phyloP scores from a whole-genome alignment of 139 green algal species.

The Chlamydomonas asymmetrica region DNA sequence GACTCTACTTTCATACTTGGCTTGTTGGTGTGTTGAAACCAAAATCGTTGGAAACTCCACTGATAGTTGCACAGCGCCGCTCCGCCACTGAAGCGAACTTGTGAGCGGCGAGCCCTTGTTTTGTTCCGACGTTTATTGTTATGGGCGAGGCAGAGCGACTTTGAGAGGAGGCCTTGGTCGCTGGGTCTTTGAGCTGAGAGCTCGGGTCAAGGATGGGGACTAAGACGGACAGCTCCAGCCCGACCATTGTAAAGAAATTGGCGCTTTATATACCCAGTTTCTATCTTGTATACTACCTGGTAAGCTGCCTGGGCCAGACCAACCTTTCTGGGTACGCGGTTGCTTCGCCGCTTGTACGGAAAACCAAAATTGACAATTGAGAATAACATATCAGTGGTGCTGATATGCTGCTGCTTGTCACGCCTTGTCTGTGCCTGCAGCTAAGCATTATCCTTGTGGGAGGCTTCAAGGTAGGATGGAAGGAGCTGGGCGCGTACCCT shows the following conservation, averaged over 20 bases:
- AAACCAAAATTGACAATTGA: neutral
- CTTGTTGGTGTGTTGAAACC: too few species aligned
- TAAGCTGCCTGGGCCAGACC: neutral
- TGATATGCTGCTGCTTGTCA: neutral
- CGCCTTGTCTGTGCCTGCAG: neutral
- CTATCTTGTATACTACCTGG: slow-evolving; percentile 51
- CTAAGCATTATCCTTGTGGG: slow-evolving; percentile 37
- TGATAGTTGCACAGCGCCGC: too few species aligned
- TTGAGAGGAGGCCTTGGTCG: too few species aligned
- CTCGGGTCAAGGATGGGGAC: too few species aligned
- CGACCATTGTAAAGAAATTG: slow-evolving; percentile 39
- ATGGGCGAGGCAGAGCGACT: too few species aligned
- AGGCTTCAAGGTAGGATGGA: slow-evolving; percentile 28
- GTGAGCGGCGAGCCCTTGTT: too few species aligned
- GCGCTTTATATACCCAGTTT: slow-evolving; percentile 28
- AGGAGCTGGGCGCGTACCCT: slow-evolving; percentile 33
- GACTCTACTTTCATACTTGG: too few species aligned
- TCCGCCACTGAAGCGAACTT: too few species aligned
- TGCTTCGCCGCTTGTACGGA: neutral
- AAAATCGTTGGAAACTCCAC: too few species aligned
- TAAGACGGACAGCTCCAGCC: slow-evolving; percentile 30
- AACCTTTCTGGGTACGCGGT: neutral
- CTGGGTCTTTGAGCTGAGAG: too few species aligned
- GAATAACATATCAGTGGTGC: neutral
- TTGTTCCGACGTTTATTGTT: too few species aligned